Conservation (phyloP, 1,284 basidiomycete species). For the Sutorius eximius region DNA sequence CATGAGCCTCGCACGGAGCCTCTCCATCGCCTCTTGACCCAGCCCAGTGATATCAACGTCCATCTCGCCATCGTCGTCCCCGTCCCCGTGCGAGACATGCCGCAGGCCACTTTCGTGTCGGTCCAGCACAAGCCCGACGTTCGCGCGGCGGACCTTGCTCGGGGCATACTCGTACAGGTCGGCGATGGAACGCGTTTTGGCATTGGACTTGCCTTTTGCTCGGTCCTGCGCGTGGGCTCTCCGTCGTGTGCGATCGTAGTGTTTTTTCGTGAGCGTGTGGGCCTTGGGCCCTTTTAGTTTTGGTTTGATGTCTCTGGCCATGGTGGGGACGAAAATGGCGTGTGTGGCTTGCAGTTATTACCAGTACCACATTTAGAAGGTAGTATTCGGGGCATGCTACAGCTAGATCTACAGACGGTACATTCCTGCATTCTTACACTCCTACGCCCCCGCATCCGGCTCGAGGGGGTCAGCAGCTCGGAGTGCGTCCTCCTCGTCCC, state of each 20-base stretch:
- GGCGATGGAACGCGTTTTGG: conserved; percentile 16
- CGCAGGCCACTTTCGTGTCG: conserved; percentile 45
- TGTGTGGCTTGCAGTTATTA: conserved; percentile 8
- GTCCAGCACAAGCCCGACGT: conserved; percentile 55
- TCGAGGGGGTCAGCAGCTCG: conserved; percentile 28
- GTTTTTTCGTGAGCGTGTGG: conserved; percentile 7
- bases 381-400: conserved; percentile 13
- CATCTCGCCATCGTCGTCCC: conserved; percentile 33
- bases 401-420: conserved; percentile 13
- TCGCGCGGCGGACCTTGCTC: conserved; percentile 55
- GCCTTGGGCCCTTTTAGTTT: conserved; percentile 15
- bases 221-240: conserved; percentile 4
- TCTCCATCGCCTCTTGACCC: conserved; percentile 36
- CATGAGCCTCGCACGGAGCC: conserved; percentile 51
- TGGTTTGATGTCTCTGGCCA: conserved; percentile 19
- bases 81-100: no score
- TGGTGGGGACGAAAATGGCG: conserved; percentile 13
- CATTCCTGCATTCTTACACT: background rate
- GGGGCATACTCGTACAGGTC: conserved; percentile 67
- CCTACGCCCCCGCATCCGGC: background rate
- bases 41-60: conserved; percentile 42
- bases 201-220: no score
- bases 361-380: conserved; percentile 20
- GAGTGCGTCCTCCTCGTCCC: conserved; percentile 33
- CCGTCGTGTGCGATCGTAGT: conserved; percentile 7